Percentiles rank a stretch among this genome's conserved stretches.
Evolutionary conservation across 345 rosid genomes (phyloP).

Genomic region (Adansonia digitata): DNA sequence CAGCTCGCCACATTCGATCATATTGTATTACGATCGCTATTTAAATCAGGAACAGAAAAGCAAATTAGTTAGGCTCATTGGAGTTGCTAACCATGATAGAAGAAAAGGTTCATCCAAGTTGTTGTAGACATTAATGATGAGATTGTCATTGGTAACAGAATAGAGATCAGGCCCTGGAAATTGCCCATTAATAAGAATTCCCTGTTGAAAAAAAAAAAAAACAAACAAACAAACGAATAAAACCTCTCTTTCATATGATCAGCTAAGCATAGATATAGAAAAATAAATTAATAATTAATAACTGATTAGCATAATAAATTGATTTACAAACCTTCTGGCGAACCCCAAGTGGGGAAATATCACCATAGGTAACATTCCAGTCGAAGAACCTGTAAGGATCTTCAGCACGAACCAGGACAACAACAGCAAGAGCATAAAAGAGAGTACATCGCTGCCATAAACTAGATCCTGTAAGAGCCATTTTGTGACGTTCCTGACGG

Average conservation of each 20-base stretch:
- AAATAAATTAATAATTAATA: neutral
- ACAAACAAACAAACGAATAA: too few species aligned
- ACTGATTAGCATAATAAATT: neutral
- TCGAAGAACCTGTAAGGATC: conserved; percentile 64
- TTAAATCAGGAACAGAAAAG: neutral
- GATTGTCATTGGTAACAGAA: conserved; percentile 76
- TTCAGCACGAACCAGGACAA: conserved; percentile 37
- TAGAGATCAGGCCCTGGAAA: conserved; percentile 89
- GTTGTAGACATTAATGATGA: conserved; percentile 78
- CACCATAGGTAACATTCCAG: conserved; percentile 82
- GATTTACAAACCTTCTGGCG: conserved; percentile 48
- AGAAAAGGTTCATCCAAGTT: conserved; percentile 81
- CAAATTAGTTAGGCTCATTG: neutral
- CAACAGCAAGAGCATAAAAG: neutral
- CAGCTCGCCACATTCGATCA: too few species aligned
- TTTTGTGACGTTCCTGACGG: neutral
- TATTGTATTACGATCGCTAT: too few species aligned
- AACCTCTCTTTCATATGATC: neutral
- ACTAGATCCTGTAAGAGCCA: neutral
- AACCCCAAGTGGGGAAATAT: conserved; percentile 70
- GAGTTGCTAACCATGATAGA: conserved; percentile 52
- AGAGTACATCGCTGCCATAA: neutral
- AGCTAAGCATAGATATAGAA: neutral
- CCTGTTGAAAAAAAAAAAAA: conserved; percentile 35
- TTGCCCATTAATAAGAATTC: conserved; percentile 84